These are phyloP conservation scores for Panicum virgatum DNA, from an alignment of 202 grass and related monocot genomes.

Conservation along the genomic window DNA sequence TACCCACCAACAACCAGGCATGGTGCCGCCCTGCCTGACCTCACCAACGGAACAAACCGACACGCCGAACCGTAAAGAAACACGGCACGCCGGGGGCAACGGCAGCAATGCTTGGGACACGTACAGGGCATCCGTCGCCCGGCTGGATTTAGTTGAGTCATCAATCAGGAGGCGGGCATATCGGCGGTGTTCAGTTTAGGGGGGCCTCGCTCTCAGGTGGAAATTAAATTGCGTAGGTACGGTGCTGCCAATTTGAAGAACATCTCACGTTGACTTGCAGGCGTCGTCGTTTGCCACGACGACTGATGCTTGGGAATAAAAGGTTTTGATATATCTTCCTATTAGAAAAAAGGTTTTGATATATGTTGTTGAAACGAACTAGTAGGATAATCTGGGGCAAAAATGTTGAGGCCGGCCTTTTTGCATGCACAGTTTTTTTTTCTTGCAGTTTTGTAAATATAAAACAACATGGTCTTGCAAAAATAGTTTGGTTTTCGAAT, in stretches of 20 bases:
- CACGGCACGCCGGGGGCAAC: neutral
- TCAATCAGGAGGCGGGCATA: neutral
- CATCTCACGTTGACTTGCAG: too few relatives aligned
- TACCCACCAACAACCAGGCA: conserved; percentile 23
- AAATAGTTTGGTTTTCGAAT: too few relatives aligned
- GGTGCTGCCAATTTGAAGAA: neutral
- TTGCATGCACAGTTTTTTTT: too few relatives aligned
- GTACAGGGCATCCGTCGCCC: neutral
- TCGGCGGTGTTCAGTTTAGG: neutral
- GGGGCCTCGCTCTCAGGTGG: neutral
- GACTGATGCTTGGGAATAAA: too few relatives aligned
- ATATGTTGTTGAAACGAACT: too few relatives aligned
- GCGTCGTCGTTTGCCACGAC: too few relatives aligned
- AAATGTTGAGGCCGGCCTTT: too few relatives aligned
- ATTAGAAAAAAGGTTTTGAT: too few relatives aligned
- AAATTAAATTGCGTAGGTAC: neutral
- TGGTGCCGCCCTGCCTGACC: conserved; percentile 11
- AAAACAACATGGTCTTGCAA: too few relatives aligned
- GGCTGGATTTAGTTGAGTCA: neutral
- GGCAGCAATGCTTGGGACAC: neutral
- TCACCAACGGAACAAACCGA: conserved; percentile 43
- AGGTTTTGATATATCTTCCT: too few relatives aligned
- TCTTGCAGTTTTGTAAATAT: too few relatives aligned
- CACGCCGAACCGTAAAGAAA: neutral
- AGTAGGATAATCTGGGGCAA: too few relatives aligned